These are phyloP conservation scores for Sphagnum tenellum DNA, from an alignment of 225 moss, liverwort and hornwort genomes.

Conservation along the genomic window DNA sequence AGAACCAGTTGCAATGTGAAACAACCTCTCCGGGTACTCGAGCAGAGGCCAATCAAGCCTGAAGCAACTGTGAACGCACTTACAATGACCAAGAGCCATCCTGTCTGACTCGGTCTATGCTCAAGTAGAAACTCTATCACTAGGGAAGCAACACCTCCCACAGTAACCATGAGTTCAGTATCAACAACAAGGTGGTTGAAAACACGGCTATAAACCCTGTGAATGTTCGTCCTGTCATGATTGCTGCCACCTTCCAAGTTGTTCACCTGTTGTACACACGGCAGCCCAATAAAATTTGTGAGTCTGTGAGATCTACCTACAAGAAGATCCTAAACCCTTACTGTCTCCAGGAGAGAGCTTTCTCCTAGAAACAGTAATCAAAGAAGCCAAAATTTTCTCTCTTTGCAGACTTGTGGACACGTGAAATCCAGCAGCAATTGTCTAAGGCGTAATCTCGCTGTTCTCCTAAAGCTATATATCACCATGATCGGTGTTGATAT, in stretches of 20 bases:
- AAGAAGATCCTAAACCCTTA: too few relatives aligned
- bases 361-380: too few relatives aligned
- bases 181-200: slow-evolving; percentile 45
- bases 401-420: too few relatives aligned
- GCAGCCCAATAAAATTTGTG: too few relatives aligned
- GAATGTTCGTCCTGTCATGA: slow-evolving; percentile 43
- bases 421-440: too few relatives aligned
- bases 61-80: slow-evolving; percentile 36
- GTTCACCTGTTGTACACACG: too few relatives aligned
- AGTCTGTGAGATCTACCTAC: too few relatives aligned
- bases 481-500: too few relatives aligned
- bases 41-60: slow-evolving; percentile 42
- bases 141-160: slow-evolving; percentile 33
- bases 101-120: slow-evolving; percentile 33
- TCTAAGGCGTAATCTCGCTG: too few relatives aligned
- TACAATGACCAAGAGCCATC: slow-evolving; percentile 41
- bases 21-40: slow-evolving; percentile 49
- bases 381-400: too few relatives aligned
- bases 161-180: slow-evolving; percentile 39
- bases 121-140: slow-evolving; percentile 29
- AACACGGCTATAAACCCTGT: slow-evolving; percentile 51
- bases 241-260: slow-evolving; percentile 9
- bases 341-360: too few relatives aligned
- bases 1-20: slow-evolving; percentile 48
- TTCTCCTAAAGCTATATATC: too few relatives aligned